These are phyloP conservation scores for Suillus fuscotomentosus DNA, from an alignment of 768 basidiomycete species.

Conservation along the genomic window DNA sequence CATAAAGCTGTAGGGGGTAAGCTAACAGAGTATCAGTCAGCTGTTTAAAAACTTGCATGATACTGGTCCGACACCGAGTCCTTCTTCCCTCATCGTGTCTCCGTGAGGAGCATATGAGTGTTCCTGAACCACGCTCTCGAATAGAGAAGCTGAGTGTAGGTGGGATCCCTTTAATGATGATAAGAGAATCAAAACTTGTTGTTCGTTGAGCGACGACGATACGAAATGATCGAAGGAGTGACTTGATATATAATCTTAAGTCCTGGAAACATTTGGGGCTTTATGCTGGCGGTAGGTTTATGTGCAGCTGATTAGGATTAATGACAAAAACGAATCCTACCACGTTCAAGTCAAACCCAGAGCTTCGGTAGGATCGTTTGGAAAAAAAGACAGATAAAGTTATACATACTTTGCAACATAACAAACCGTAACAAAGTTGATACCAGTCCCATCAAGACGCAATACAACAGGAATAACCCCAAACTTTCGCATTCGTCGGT, in stretches of 20 bases:
- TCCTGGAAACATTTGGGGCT: too few relatives aligned
- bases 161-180: conserved; percentile 15
- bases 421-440: background rate
- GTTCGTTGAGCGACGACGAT: too few relatives aligned
- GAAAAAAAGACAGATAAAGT: background rate
- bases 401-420: background rate
- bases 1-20: conserved; percentile 25
- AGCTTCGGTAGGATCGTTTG: background rate
- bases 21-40: background rate
- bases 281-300: too few relatives aligned
- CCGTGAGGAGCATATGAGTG: conserved; percentile 20
- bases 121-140: too few relatives aligned
- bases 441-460: background rate
- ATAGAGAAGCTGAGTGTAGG: conserved; percentile 52
- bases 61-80: conserved; percentile 38
- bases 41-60: conserved; percentile 43
- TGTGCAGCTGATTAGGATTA: background rate
- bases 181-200: too few relatives aligned
- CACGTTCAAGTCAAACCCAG: background rate
- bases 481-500: background rate
- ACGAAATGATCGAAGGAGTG: too few relatives aligned
- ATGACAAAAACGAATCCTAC: background rate
- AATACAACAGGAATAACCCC: background rate
- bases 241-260: too few relatives aligned
- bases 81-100: too few relatives aligned